Conservation (phyloP, 129 eudicot species). For the Ambrosia trifida region DNA sequence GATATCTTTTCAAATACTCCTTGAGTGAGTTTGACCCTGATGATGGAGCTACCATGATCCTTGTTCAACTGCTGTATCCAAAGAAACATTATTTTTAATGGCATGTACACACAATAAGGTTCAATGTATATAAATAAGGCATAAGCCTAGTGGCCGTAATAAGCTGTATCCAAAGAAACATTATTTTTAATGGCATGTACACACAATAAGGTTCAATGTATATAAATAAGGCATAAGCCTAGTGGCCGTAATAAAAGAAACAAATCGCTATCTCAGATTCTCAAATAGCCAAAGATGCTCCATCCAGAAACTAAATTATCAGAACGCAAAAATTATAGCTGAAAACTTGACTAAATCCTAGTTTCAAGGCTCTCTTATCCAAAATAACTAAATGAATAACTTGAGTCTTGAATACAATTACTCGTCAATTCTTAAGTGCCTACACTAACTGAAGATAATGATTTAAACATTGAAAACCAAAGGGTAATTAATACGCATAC, state of each 20-base stretch:
- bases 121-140: neutral
- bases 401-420: neutral
- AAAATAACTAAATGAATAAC: too few relatives aligned
- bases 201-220: neutral
- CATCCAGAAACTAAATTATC: neutral
- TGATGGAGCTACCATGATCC: conserved; percentile 54
- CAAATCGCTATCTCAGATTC: neutral
- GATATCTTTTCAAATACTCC: conserved; percentile 82
- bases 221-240: conserved; percentile 8
- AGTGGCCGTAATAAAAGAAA: neutral
- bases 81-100: neutral
- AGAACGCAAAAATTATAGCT: neutral
- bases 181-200: neutral
- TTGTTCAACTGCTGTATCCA: conserved; percentile 17
- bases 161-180: neutral
- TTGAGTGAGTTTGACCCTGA: conserved; percentile 69
- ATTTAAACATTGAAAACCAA: neutral
- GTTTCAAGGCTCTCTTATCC: too few relatives aligned
- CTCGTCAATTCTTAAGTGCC: neutral
- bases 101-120: neutral
- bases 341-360: neutral
- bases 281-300: neutral
- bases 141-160: neutral
- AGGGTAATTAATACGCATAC: neutral
- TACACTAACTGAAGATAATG: neutral